A percentile compares a stretch with the other conserved stretches of the same genome.
Conservation (phyloP, 2,329 filamentous ascomycete genomes). For the Stachybotrys chlorohalonatus region DNA sequence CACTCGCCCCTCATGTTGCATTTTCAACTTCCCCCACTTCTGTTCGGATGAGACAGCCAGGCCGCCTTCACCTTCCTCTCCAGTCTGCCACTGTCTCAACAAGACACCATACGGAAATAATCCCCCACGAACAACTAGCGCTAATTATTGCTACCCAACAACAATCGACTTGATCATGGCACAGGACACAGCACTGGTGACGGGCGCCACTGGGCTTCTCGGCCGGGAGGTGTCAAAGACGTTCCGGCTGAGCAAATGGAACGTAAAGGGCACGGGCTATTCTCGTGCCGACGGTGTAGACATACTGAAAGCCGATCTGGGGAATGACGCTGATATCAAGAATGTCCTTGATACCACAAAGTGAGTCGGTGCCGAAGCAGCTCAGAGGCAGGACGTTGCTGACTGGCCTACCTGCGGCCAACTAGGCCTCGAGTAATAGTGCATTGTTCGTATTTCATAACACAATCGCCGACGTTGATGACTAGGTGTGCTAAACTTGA, state of each 20-base stretch:
- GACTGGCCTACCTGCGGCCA: slow-evolving; percentile 1
- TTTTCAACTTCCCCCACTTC: background rate
- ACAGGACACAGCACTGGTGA: slow-evolving; percentile 56
- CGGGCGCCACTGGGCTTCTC: slow-evolving; percentile 76
- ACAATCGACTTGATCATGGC: background rate
- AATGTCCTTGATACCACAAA: slow-evolving; percentile 42
- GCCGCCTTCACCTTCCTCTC: background rate
- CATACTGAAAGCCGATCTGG: slow-evolving; percentile 52
- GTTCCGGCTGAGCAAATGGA: slow-evolving; percentile 56
- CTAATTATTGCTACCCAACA: background rate
- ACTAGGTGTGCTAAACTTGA: background rate
- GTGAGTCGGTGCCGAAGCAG: slow-evolving; percentile 27
- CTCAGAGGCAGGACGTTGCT: background rate
- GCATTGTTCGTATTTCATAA: slow-evolving; percentile 48
- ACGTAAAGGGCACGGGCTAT: slow-evolving; percentile 64
- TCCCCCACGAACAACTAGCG: background rate
- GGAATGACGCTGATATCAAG: slow-evolving; percentile 35
- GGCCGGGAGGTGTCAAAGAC: slow-evolving; percentile 68
- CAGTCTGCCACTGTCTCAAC: background rate
- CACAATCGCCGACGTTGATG: background rate
- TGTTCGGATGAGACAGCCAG: background rate
- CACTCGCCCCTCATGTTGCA: background rate
- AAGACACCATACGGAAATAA: background rate
- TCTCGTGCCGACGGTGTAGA: slow-evolving; percentile 63
- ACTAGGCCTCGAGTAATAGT: slow-evolving; percentile 66